Evolutionary conservation across 2,329 filamentous ascomycete species (phyloP).

Genomic region (Boeremia exigua): DNA sequence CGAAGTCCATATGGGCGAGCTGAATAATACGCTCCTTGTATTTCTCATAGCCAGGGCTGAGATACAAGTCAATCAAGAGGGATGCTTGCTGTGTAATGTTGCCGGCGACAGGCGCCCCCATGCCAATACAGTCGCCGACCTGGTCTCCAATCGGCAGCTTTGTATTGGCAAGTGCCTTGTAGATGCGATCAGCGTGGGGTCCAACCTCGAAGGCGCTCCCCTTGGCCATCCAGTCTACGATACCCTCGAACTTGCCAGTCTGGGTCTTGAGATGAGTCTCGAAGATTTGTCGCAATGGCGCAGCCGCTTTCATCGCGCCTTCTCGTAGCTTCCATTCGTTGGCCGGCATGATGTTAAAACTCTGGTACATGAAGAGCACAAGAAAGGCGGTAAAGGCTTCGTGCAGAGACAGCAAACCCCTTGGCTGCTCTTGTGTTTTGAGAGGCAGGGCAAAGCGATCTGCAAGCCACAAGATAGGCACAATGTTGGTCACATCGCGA

Average conservation of each 20-base stretch:
- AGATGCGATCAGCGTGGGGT: conserved; percentile 59
- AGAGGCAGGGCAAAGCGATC: conserved; percentile 71
- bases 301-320: conserved; percentile 57
- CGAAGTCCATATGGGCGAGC: conserved; percentile 54
- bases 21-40: conserved; percentile 60
- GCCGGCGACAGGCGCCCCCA: conserved; percentile 58
- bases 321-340: conserved; percentile 59
- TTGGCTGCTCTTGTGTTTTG: conserved; percentile 66
- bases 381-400: conserved; percentile 63
- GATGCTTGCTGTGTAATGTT: conserved; percentile 62
- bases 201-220: conserved; percentile 63
- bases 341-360: conserved; percentile 59
- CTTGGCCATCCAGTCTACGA: conserved; percentile 56
- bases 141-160: conserved; percentile 56
- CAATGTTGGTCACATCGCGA: conserved; percentile 72
- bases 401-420: conserved; percentile 58
- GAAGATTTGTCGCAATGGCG: conserved; percentile 70
- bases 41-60: conserved; percentile 57
- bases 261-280: conserved; percentile 69
- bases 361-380: conserved; percentile 67
- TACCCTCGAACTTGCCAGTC: conserved; percentile 60
- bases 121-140: conserved; percentile 58
- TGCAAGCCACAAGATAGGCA: conserved; percentile 68
- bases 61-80: conserved; percentile 60
- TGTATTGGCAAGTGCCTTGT: conserved; percentile 56